Percentiles rank a stretch among this genome's conserved stretches.
Conservation (phyloP, 2,329 filamentous ascomycete genomes). For the Fusarium verrucosum region DNA sequence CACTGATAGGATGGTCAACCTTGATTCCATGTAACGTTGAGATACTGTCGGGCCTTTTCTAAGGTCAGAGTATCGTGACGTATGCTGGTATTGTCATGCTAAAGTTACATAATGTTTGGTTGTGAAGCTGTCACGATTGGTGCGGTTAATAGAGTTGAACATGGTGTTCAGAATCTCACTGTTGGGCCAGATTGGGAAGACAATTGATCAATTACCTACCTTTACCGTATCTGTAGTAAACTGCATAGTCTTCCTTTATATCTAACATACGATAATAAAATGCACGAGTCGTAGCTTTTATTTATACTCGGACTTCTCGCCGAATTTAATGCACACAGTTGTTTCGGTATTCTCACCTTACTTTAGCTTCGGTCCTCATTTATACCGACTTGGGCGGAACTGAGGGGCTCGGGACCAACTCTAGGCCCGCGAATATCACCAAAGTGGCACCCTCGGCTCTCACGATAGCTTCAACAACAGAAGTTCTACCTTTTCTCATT, state of each 20-base stretch:
- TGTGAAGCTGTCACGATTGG: not conserved
- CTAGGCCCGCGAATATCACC: not conserved
- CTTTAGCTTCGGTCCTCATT: not conserved
- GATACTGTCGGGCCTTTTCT: conserved; percentile 7
- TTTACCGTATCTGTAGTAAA: not conserved
- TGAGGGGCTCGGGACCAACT: conserved; percentile 10
- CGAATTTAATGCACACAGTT: too few species aligned
- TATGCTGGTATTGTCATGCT: not conserved
- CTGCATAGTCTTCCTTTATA: not conserved
- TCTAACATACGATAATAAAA: too few species aligned
- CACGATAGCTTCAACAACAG: conserved; percentile 9
- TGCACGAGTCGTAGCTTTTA: too few species aligned
- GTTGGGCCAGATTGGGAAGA: too few species aligned
- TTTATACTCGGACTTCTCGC: too few species aligned
- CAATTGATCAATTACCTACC: not conserved
- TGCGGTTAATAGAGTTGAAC: not conserved
- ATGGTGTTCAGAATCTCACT: not conserved
- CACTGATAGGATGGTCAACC: not conserved
- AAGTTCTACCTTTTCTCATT: accelerated
- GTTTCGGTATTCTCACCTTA: not conserved
- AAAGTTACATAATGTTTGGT: not conserved
- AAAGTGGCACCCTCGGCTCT: not conserved
- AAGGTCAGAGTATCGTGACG: conserved; percentile 9
- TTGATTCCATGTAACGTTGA: conserved; percentile 24
- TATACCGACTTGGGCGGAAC: conserved; percentile 8